phyloP scores from a whole-genome alignment of 495 filamentous ascomycete species.

The Chaetomium cochliodes region DNA sequence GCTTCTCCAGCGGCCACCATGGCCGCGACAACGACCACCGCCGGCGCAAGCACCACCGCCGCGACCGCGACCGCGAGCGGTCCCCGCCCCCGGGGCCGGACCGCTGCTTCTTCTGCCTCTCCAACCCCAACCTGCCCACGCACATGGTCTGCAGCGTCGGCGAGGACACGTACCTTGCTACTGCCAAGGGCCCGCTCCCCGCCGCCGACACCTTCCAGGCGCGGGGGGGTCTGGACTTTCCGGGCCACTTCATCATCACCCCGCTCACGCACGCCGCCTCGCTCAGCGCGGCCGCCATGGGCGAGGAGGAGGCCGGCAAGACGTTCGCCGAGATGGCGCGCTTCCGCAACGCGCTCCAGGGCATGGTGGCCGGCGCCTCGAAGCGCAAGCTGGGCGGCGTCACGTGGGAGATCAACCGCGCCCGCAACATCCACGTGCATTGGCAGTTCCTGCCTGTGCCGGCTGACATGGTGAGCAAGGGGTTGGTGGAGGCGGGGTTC shows the following conservation, averaged over 20 bases:
- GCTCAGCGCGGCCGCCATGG: slow-evolving; percentile 53
- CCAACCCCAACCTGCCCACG: slow-evolving; percentile 73
- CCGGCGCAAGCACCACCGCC: slow-evolving; percentile 47
- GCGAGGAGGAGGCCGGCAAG: slow-evolving; percentile 48
- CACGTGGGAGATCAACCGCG: slow-evolving; percentile 85
- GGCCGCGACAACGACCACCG: slow-evolving; percentile 53
- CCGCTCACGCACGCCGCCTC: slow-evolving; percentile 66
- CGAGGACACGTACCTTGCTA: slow-evolving; percentile 80
- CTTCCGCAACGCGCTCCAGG: slow-evolving; percentile 69
- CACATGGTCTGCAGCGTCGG: slow-evolving; percentile 90
- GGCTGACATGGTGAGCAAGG: slow-evolving; percentile 58
- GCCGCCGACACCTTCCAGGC: slow-evolving; percentile 61
- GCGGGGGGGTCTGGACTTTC: slow-evolving; percentile 60
- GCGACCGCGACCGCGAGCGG: slow-evolving; percentile 32
- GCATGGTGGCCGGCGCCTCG: slow-evolving; percentile 59
- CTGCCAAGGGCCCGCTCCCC: slow-evolving; percentile 84
- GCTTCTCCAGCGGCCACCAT: slow-evolving; percentile 63
- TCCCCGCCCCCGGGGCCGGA: slow-evolving; percentile 66
- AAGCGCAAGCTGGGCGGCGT: slow-evolving; percentile 68
- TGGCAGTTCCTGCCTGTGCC: slow-evolving; percentile 93
- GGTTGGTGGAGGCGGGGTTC: slow-evolving; percentile 79
- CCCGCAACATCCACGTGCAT: slow-evolving; percentile 76
- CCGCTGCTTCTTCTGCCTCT: slow-evolving; percentile 91
- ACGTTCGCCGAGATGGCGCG: slow-evolving; percentile 76
- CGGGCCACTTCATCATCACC: slow-evolving; percentile 86